A percentile compares a stretch with the other conserved stretches of the same genome.
phyloP scores from a whole-genome alignment of 805 yeast genomes.

The Suhomyces vadensis region DNA sequence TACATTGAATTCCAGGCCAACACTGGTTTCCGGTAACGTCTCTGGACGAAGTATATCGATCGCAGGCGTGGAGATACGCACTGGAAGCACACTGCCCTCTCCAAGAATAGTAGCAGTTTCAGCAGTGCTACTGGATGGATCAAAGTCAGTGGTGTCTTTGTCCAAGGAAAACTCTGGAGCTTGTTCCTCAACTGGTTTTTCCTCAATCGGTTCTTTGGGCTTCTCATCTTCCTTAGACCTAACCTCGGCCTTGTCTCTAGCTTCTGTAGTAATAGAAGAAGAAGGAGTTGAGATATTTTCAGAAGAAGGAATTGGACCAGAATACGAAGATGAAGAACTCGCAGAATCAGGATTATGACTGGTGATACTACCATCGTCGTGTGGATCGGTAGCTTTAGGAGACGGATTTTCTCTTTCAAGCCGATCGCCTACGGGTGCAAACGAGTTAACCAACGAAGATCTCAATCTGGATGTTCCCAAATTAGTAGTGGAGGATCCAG shows the following conservation, averaged over 20 bases:
- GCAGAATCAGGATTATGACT: not conserved
- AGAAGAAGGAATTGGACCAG: not conserved
- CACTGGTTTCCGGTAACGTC: not conserved
- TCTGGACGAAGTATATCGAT: conserved; percentile 1
- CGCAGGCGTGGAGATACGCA: too few relatives aligned
- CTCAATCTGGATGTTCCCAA: conserved; percentile 24
- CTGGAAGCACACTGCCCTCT: too few relatives aligned
- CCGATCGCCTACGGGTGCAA: conserved; percentile 25
- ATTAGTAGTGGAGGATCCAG: conserved; percentile 6
- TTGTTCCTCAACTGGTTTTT: too few relatives aligned
- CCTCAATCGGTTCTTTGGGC: not conserved
- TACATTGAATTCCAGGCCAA: not conserved
- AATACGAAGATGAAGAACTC: not conserved
- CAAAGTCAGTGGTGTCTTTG: too few relatives aligned
- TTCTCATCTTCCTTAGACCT: too few relatives aligned
- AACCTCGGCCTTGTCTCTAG: too few relatives aligned
- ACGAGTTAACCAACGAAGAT: conserved; percentile 33
- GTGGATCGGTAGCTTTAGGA: not conserved
- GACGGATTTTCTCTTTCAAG: not conserved
- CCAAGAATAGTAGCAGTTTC: too few relatives aligned
- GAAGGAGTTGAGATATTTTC: conserved; percentile 1
- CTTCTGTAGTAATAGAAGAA: not conserved
- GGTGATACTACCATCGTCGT: conserved; percentile 1
- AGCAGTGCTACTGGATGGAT: too few relatives aligned
- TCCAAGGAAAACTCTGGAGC: too few relatives aligned